phyloP scores from a whole-genome alignment of 2,329 filamentous ascomycete species.

The Cadophora sp. region DNA sequence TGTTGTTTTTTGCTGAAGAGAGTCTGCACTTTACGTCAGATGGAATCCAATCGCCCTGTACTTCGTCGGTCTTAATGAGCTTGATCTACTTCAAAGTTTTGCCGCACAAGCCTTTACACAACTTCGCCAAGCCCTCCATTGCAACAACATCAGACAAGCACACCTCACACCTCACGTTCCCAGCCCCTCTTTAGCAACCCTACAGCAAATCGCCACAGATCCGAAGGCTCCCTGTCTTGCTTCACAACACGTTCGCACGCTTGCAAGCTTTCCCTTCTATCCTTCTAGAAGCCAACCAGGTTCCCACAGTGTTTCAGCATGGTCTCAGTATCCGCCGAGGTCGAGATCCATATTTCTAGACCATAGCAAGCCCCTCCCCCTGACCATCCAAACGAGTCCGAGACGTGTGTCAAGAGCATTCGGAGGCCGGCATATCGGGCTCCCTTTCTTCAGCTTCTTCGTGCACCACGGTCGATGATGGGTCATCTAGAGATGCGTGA shows the following conservation, averaged over 20 bases:
- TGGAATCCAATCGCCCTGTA: not conserved
- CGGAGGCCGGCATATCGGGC: conserved; percentile 7
- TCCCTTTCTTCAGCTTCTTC: conserved; percentile 2
- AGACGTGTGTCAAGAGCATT: conserved; percentile 15
- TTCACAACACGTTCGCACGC: not conserved
- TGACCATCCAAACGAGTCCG: conserved; percentile 7
- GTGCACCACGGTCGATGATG: not conserved
- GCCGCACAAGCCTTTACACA: conserved; percentile 3
- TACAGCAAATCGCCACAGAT: not conserved
- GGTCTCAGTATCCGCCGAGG: conserved; percentile 11
- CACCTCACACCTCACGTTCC: conserved; percentile 3
- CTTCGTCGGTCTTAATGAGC: not conserved
- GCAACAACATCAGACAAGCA: not conserved
- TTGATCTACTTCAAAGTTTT: not conserved
- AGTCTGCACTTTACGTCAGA: not conserved
- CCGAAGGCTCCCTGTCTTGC: not conserved
- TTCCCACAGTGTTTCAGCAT: conserved; percentile 13
- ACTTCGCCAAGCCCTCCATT: not conserved
- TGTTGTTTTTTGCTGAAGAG: not conserved
- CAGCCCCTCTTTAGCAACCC: not conserved
- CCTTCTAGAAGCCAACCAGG: conserved; percentile 9
- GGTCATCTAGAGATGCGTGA: conserved; percentile 10
- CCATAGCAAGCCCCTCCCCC: not conserved
- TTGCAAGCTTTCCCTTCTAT: conserved; percentile 7
- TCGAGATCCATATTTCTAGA: conserved; percentile 1